Base-by-base conservation (phyloP, 2,329 filamentous ascomycete genomes). In the Ilyonectria destructans region DNA sequence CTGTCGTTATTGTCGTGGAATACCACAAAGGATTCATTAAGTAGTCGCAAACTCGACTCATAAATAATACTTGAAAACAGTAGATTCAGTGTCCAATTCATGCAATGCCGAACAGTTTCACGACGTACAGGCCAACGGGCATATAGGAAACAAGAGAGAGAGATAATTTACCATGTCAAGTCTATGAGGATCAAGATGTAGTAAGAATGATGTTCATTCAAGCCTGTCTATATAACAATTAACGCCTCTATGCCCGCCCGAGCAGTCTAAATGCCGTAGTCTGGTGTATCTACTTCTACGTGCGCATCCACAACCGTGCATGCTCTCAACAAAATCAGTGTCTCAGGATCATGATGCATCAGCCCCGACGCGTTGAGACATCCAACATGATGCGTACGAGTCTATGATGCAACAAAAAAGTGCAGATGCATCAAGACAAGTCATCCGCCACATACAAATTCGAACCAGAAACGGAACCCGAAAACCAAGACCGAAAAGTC, bases 161-260 rank as follows among this genome's bases (percentile, higher is more conserved):
- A 1, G 15, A 10, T 17, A n/a, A 19, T 33, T 33, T 8, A 31
- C 17, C n/a, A 21, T 10, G n/a, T 33, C 9, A 19, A 12, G n/a
- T 9, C 10, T n/a, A 29, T 29, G 12, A 23, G 19, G 19, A 35
- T 7, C 6, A 29, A 51, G 12, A 21, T 54, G n/a, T 35, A 35
- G 51, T 35, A 35, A 35, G 31, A 33, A 54, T 54, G 29, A 35
- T 31, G 49, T 48, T 63, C 60, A 57, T 56, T 59, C 40, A 45
- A 51, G 13, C 40, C 17, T 21, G 29, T 67, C 57, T 67, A 67
- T 62, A 52, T 40, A 43, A 43, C 51, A 61, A 60, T 3, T 45
- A 70, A 70, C 69, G 69, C 69, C 69, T 71, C 69, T 69, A 72
- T 71, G 52, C 68, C 62, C 43, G 43, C 33, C 60, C 35, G 29